Evolutionary conservation across 1,284 basidiomycete species (phyloP), one percentile per base, ranked within the genome.

Genomic region (Somion occarium): DNA sequence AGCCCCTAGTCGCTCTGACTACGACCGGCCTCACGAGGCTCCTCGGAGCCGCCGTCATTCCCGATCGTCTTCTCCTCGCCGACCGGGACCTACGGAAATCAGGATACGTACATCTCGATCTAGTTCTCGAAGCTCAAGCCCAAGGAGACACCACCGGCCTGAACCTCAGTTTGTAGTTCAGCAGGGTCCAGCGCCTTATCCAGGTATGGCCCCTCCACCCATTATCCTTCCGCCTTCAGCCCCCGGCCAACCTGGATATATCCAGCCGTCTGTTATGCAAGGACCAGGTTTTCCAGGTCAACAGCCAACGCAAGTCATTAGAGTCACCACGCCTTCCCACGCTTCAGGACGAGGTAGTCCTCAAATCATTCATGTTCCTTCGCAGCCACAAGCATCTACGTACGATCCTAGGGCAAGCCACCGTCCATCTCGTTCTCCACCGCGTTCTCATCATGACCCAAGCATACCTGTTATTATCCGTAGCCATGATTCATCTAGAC

Each of bases 151-250:
- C n/a, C 11, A 37, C 34, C n/a, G 11, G 34, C 11, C 34, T 11
- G 11, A n/a, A 18, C 18, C 20, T 7, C 39, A n/a, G 19, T 7
- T 18, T 42, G 39, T 42, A 7, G 7, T 42, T 42, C 9, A 7
- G 7, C 39, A n/a, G 7, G 18, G 39, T 42, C 39, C 15, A 42
- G 18, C 9, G 7, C 46, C 5, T 49, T 51, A 12, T 48, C 48
- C 41, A 53, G 47, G 37, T 45, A 48, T n/a, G 4, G 49, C 15
- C 2, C 51, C 46, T 3, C 53, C 26, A 22, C 57, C 60, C 12
- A 55, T 61, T 48, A 57, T 62, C 44, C 55, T 62, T 2, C 61
- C 60, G n/a, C 51, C 59, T 23, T 48, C 52, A 5, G 41, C 51
- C 24, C 22, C 38, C 18, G 38, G 50, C 19, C 20, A n/a, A 22